Conservation (phyloP, 371 early-diverging fungal genomes). For the Zopfochytrium polystomum region DNA sequence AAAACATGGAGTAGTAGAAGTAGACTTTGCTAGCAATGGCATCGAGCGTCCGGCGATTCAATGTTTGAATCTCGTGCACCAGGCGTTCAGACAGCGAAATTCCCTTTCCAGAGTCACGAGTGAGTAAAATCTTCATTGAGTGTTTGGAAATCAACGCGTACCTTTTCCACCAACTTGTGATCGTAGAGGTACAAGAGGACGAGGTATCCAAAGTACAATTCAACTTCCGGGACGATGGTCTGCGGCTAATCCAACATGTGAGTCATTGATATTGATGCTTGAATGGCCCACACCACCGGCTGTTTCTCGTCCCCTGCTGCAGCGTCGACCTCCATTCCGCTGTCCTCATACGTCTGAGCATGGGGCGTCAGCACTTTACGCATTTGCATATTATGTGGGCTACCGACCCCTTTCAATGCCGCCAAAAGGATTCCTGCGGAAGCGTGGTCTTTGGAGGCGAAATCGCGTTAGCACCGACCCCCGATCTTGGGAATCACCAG, state of each 20-base stretch:
- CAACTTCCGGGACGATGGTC: slow-evolving; percentile 77
- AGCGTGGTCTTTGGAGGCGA: no score
- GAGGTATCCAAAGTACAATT: slow-evolving; percentile 77
- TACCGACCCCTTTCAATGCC: no score
- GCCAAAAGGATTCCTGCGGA: no score
- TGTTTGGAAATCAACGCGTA: slow-evolving; percentile 19
- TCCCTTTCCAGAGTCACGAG: slow-evolving; percentile 51
- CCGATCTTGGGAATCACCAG: not conserved
- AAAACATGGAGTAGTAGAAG: slow-evolving; percentile 89
- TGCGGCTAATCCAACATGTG: slow-evolving; percentile 25
- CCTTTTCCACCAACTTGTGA: slow-evolving; percentile 66
- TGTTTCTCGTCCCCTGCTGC: slow-evolving; percentile 23
- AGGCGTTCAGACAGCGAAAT: slow-evolving; percentile 62
- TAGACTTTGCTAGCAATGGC: slow-evolving; percentile 83
- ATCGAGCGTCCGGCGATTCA: slow-evolving; percentile 89
- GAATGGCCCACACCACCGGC: not conserved
- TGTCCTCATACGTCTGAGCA: no score
- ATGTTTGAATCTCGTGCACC: slow-evolving; percentile 55
- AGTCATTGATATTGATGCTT: not conserved
- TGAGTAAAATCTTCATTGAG: not conserved
- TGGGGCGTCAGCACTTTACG: no score
- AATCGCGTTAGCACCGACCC: not conserved
- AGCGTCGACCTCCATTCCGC: slow-evolving; percentile 49
- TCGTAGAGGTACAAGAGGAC: slow-evolving; percentile 80
- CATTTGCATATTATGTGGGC: no score